Percentiles rank a stretch among this genome's conserved stretches.
Evolutionary conservation across 169 alveolate genomes (phyloP).

Genomic region (Babesia gibsoni): DNA sequence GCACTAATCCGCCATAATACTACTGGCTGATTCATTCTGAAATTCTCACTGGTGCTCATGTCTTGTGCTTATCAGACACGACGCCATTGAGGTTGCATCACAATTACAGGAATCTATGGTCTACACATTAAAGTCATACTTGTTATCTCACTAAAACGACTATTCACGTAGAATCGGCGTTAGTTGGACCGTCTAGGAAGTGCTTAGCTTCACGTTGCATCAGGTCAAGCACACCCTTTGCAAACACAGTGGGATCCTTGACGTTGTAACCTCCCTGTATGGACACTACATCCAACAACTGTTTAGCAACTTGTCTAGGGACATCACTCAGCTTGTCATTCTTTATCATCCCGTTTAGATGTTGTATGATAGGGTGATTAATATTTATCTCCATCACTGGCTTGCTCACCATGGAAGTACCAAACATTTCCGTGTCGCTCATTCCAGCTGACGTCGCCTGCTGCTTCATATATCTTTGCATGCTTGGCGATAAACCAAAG

Average conservation of each 20-base stretch:
- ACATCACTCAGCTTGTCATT: conserved; percentile 63
- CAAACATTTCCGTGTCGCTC: conserved; percentile 79
- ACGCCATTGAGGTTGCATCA: no score
- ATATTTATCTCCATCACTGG: conserved; percentile 93
- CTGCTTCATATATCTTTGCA: conserved; percentile 94
- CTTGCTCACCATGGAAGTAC: conserved; percentile 88
- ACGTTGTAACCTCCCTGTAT: conserved; percentile 81
- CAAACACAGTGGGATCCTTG: conserved; percentile 79
- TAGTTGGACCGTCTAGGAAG: conserved; percentile 10
- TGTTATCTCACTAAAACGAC: no score
- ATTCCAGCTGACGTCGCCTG: conserved; percentile 93
- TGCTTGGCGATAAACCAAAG: conserved; percentile 92
- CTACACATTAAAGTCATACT: no score
- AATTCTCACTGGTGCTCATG: not conserved
- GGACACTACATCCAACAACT: conserved; percentile 73
- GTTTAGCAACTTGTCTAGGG: conserved; percentile 75
- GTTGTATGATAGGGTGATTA: conserved; percentile 89
- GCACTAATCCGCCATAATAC: not conserved
- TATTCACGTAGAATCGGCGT: not conserved
- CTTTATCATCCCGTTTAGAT: conserved; percentile 77
- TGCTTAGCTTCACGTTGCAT: conserved; percentile 76
- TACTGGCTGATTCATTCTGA: not conserved
- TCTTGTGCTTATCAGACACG: no score
- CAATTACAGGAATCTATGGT: no score
- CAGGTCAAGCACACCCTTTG: conserved; percentile 72